Percentiles rank a stretch among this genome's conserved stretches.
Conservation (phyloP, 2,329 filamentous ascomycete genomes). For the Ceratocystis ficicola region DNA sequence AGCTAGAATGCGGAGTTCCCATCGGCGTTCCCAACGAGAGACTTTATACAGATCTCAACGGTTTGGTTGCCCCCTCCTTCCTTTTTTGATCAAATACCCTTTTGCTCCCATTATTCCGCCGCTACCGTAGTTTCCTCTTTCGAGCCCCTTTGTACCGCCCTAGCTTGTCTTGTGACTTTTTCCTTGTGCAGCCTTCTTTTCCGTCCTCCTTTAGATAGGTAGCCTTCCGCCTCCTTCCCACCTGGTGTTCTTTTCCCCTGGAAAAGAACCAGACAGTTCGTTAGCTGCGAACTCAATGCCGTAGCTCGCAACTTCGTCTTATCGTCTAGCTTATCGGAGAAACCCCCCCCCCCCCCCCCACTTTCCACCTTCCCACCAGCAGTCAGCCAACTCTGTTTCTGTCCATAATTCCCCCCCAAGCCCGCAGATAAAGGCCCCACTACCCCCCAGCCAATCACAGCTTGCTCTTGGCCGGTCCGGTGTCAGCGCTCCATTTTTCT, state of each 20-base stretch:
- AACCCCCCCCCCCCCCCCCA: neutral
- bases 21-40: neutral
- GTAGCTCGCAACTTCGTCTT: neutral
- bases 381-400: neutral
- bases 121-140: neutral
- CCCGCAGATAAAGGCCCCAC: slow-evolving; percentile 2
- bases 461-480: neutral
- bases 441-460: neutral
- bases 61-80: neutral
- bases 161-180: neutral
- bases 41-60: neutral
- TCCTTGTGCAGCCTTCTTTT: neutral
- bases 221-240: slow-evolving; percentile 1
- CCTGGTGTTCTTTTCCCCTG: neutral
- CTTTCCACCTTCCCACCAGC: neutral
- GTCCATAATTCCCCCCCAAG: neutral
- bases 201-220: neutral
- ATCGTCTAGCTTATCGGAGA: neutral
- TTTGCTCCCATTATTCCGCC: neutral
- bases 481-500: neutral
- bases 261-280: neutral
- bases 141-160: neutral
- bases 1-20: neutral
- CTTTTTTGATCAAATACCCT: neutral
- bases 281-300: neutral